Evolutionary conservation across 371 early-diverging fungal genomes (phyloP), one percentile per base, ranked within the genome.

Genomic region (Nematocida major): DNA sequence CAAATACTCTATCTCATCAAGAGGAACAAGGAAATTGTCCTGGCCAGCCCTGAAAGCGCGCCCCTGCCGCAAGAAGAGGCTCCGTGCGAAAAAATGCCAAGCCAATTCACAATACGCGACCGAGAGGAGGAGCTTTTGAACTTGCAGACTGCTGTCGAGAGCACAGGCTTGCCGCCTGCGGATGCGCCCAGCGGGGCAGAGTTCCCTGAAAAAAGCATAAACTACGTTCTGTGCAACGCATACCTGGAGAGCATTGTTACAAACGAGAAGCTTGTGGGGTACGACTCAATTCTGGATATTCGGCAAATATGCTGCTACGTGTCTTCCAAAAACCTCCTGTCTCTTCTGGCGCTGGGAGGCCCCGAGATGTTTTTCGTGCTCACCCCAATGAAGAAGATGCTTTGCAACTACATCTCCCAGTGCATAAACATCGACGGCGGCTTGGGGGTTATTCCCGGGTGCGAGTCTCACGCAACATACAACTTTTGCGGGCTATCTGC

Each of bases 381-480:
- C 32, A 1, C 67, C 3, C 51, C 54, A 43, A 63, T 73, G 24
- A 84, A 87, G 28, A 88, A 87, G 49, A 88, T 91, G 2, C 87
- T 91, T 3, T 63, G 61, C 2, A 87, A 87, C 39, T 95, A 89
- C 83, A 85, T 95, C 4, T 50, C 79, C 13, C 54, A 81, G 28
- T 94, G 96, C 81, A 89, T 88, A 76, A 97, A 98, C 84, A 90
- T 89, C 80, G 97, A 97, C 86, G 96, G 96, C 42, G 97, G 96
- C 1, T 94, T 92, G 82, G 99, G 99, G 3, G 90, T 87, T 45
- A 83, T 87, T 9, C 93, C 93, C 0, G 93, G 93, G 2, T 90
- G 91, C 40, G 99, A 97, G 84, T 91, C 91, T 0, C 99, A 98
- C 83, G 87, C 93, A 0, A 97, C 90, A 0, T 45, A 61, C 32